Conservation (phyloP, 345 rosid genomes). For the Eucalyptus viminalis region DNA sequence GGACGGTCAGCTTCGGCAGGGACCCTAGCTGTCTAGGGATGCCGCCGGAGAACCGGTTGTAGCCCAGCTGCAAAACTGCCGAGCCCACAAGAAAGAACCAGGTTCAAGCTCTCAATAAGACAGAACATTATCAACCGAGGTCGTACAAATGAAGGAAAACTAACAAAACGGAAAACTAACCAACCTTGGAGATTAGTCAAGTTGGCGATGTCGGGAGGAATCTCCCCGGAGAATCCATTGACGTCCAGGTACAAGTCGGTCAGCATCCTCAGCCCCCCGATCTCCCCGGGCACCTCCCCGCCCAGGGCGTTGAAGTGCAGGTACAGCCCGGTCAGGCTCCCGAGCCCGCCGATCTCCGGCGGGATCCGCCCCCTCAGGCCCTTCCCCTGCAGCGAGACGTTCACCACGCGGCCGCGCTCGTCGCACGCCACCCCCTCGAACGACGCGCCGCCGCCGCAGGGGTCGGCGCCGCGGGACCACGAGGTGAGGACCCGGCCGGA, state of each 20-base stretch:
- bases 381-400: constrained; percentile 88
- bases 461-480: constrained; percentile 48
- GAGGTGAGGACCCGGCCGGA: constrained; percentile 51
- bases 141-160: background rate
- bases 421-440: constrained; percentile 91
- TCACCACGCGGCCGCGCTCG: constrained; percentile 44
- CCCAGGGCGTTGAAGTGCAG: constrained; percentile 75
- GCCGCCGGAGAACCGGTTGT: constrained; percentile 69
- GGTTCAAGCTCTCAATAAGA: background rate
- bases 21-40: constrained; percentile 79
- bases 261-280: constrained; percentile 45
- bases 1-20: constrained; percentile 49
- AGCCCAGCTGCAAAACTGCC: constrained; percentile 84
- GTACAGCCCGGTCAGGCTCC: constrained; percentile 77
- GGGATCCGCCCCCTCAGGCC: constrained; percentile 75
- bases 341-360: constrained; percentile 53
- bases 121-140: background rate
- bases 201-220: constrained; percentile 63
- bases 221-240: constrained; percentile 65
- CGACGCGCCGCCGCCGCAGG: constrained; percentile 22
- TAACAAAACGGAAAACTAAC: background rate
- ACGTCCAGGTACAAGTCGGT: constrained; percentile 78
- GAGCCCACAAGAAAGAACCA: background rate
- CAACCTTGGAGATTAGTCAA: constrained; percentile 77
- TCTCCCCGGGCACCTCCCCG: constrained; percentile 71